Percentiles rank a stretch among this genome's conserved stretches.
Evolutionary conservation across 2,329 filamentous ascomycete species (phyloP).

Genomic region (Trichoderma guizhouense): DNA sequence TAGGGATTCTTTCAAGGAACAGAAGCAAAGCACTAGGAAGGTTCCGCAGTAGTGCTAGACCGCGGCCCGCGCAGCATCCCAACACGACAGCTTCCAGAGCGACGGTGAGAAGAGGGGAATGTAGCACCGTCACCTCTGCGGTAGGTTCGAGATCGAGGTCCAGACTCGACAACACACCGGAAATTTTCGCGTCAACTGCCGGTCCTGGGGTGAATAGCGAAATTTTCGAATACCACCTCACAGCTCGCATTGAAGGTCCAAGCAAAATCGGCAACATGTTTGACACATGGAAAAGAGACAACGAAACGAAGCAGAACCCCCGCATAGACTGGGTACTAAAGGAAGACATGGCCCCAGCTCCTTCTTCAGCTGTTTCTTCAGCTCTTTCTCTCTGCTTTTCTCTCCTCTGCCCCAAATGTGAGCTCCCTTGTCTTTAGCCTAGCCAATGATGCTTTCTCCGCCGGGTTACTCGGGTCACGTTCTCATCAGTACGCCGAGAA

Average conservation of each 20-base stretch:
- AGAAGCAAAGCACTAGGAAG: background rate
- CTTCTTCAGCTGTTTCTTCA: background rate
- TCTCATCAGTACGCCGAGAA: slow-evolving; percentile 1
- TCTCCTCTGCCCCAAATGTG: background rate
- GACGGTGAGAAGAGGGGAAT: background rate
- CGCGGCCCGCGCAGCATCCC: background rate
- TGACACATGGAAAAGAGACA: background rate
- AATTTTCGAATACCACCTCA: background rate
- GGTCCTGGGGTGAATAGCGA: background rate
- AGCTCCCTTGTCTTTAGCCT: background rate
- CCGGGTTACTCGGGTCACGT: slow-evolving; percentile 9
- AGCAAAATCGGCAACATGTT: background rate
- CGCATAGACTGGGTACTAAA: background rate
- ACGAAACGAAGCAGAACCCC: background rate
- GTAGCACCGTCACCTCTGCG: background rate
- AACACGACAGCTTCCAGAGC: background rate
- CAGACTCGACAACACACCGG: background rate
- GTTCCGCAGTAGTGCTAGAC: background rate
- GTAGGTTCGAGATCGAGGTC: background rate
- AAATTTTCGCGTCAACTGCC: background rate
- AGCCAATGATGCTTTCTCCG: background rate
- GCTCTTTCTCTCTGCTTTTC: background rate
- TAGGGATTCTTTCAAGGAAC: background rate
- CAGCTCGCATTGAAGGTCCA: background rate
- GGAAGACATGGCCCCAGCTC: background rate